Percentiles rank a stretch among this genome's conserved stretches.
Evolutionary conservation across 2,329 filamentous ascomycete genomes (phyloP).

Genomic region (Fusarium redolens): DNA sequence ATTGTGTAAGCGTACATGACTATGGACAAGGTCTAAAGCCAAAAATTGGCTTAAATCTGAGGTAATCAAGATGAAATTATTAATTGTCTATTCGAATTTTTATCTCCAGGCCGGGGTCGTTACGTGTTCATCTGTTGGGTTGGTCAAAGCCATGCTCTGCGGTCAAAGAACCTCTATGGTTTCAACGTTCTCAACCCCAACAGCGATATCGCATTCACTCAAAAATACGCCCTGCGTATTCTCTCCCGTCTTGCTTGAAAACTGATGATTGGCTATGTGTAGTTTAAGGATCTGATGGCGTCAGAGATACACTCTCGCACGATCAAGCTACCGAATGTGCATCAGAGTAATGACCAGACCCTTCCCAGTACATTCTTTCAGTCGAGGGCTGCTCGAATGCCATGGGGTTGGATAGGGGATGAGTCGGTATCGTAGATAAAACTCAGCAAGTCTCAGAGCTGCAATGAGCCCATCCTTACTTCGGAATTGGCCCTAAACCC

Average conservation of each 20-base stretch:
- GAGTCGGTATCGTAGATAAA: not conserved
- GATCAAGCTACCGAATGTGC: not conserved
- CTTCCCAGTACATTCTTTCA: not conserved
- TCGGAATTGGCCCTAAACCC: conserved; percentile 12
- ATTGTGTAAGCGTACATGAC: no score
- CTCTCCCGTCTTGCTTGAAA: not conserved
- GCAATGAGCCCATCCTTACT: not conserved
- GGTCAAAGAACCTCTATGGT: not conserved
- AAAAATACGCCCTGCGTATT: not conserved
- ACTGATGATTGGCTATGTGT: not conserved
- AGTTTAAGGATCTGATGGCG: not conserved
- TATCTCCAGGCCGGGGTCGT: not conserved
- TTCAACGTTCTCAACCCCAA: not conserved
- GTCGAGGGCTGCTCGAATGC: not conserved
- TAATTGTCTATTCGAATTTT: not conserved
- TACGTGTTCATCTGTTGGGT: not conserved
- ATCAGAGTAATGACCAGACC: no score
- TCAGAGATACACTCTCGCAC: not conserved
- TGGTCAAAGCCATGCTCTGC: not conserved
- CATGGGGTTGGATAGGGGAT: no score
- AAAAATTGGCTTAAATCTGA: not conserved
- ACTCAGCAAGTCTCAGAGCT: no score
- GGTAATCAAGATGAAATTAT: conserved; percentile 12
- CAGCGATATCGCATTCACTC: not conserved
- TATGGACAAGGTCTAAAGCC: not conserved